Evolutionary conservation across 2,329 filamentous ascomycete genomes (phyloP).

Genomic region (Neonectria coccinea): DNA sequence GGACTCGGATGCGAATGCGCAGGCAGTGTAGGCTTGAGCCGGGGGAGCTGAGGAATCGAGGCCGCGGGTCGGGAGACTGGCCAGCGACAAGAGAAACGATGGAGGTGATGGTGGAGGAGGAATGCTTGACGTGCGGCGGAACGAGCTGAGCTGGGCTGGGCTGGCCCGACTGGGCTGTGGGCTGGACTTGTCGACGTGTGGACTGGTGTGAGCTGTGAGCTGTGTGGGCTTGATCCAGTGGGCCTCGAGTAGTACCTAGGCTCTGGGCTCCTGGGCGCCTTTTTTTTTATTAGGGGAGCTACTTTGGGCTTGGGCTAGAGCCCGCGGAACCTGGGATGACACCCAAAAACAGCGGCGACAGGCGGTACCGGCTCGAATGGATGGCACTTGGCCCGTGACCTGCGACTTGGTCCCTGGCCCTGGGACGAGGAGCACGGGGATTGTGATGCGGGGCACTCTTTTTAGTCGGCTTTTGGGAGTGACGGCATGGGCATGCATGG

Average conservation of each 20-base stretch:
- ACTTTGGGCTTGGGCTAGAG: conserved; percentile 31
- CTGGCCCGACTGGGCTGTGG: conserved; percentile 31
- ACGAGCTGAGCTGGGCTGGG: conserved; percentile 44
- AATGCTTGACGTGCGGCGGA: conserved; percentile 45
- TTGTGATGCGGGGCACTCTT: conserved; percentile 43
- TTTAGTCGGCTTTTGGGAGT: conserved; percentile 41
- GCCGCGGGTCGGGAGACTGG: conserved; percentile 31
- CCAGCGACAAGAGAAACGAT: conserved; percentile 36
- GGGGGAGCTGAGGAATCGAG: conserved; percentile 33
- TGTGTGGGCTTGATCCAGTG: conserved; percentile 29
- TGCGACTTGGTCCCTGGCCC: conserved; percentile 28
- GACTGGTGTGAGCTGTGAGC: conserved; percentile 29
- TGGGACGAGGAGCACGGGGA: conserved; percentile 36
- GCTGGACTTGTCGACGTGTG: conserved; percentile 24
- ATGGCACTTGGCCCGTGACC: conserved; percentile 39
- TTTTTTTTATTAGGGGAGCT: conserved; percentile 24
- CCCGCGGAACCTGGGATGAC: conserved; percentile 38
- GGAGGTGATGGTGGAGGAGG: conserved; percentile 46
- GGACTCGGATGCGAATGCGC: conserved; percentile 17
- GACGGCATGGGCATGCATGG: conserved; percentile 41
- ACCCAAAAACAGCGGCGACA: conserved; percentile 34
- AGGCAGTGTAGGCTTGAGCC: conserved; percentile 30
- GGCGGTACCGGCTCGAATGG: conserved; percentile 36
- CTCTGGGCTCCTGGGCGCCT: conserved; percentile 35
- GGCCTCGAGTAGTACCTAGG: conserved; percentile 29